Conservation (phyloP, 2,329 filamentous ascomycete species). For the Aschersonia sp. region DNA sequence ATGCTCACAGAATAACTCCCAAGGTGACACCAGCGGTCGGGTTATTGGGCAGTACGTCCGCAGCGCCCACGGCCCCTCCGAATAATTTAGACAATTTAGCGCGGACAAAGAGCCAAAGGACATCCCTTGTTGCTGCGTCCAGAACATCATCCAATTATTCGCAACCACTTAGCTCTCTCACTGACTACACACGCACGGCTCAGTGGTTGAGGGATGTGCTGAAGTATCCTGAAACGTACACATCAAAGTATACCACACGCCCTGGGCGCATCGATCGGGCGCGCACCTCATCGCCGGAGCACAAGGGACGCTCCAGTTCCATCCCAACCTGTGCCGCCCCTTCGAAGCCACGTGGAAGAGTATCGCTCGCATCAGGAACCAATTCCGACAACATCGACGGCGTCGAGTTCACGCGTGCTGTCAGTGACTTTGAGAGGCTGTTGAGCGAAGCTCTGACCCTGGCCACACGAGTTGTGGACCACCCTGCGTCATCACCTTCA, state of each 20-base stretch:
- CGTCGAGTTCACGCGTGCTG: constrained; percentile 18
- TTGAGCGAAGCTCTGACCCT: constrained; percentile 29
- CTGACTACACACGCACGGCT: constrained; percentile 18
- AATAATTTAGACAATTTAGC: not conserved
- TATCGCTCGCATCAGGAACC: constrained; percentile 8
- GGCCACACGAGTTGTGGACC: constrained; percentile 23
- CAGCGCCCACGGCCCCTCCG: not conserved
- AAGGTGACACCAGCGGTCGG: constrained; percentile 2
- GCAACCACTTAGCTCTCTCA: constrained; percentile 12
- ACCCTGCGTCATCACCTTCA: constrained; percentile 10
- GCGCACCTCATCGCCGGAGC: constrained; percentile 5
- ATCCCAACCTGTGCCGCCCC: constrained; percentile 6
- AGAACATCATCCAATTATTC: constrained; percentile 7
- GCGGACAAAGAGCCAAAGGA: not conserved
- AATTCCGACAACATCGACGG: constrained; percentile 12
- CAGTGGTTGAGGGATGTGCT: constrained; percentile 19
- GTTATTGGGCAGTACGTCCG: not conserved
- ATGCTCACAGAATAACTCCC: constrained; percentile 3
- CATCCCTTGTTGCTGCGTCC: not conserved
- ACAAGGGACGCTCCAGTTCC: constrained; percentile 10
- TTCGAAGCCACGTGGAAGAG: constrained; percentile 6
- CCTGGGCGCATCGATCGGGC: constrained; percentile 6
- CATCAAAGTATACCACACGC: constrained; percentile 13
- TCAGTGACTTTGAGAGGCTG: constrained; percentile 29
- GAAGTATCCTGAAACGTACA: constrained; percentile 11